Base-by-base conservation (phyloP, 129 eudicot genomes). In the Ambrosia artemisiifolia region DNA sequence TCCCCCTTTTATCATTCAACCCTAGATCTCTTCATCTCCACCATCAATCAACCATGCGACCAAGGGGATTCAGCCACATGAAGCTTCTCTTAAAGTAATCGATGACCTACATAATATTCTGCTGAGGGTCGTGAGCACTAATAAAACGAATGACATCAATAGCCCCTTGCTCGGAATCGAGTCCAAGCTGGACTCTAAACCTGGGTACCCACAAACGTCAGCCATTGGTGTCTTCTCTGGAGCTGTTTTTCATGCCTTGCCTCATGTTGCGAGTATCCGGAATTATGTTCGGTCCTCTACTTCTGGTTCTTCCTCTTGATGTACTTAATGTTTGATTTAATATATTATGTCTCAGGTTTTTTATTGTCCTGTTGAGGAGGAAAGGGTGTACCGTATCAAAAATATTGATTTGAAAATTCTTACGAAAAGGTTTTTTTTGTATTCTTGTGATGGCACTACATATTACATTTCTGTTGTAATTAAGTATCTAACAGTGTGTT, bases 41-140 rank as follows among this genome's bases (percentile, higher is more conserved):
- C 28, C 28, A 24, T 24, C 28, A 24, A 24, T 24, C 28, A 24
- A 85, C 67, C 85, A 88, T 80, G 95, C 88, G 76, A 72, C 88
- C 11, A 77, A 85, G 63, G 97, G 97, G 33, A 75, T 91, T 85
- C 74, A 70, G 14, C 51, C 86, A 0, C 85, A 91, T 36, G 84
- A 84, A 28, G 97, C 97, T 20, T 87, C 95, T 12, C 72, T 87
- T 59, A 91, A 79, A 80, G 97, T 79, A 13, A 87, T 91, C 16
- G 81, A 83, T 6, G 97, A 91, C 62, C 87, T 91, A 51, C 97
- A 88, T 71, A 80, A 85, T 35, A 82, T 84, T 10, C 83, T 91
- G 5, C 65, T 91, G 33, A 77, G 76, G 19, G 76, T 84, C 24
- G 81, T 91, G n/a, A 6, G 71, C 69, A 55, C 79, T 42, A 56